Evolutionary conservation across 164 flowering plant species (phyloP).

Genomic region (Stephania cephalantha): DNA sequence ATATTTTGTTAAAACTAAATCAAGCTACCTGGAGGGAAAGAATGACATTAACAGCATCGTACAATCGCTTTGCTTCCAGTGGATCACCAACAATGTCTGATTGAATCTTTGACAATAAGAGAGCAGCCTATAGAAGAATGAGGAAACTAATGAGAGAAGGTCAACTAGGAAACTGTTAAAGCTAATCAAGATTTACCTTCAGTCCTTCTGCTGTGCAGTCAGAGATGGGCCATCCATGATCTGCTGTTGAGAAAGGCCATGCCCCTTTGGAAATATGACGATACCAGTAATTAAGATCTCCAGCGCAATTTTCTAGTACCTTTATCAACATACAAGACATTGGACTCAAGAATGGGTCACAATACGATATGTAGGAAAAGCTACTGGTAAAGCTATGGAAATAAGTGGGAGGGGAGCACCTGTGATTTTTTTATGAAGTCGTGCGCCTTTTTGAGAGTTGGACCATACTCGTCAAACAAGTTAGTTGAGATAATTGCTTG

Average conservation of each 20-base stretch:
- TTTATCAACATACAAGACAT: constrained; percentile 14
- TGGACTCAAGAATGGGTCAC: background rate
- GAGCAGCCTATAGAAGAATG: constrained; percentile 33
- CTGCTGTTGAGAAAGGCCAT: constrained; percentile 88
- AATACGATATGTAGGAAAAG: background rate
- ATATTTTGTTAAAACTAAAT: background rate
- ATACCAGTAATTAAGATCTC: constrained; percentile 56
- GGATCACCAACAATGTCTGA: constrained; percentile 47
- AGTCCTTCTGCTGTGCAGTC: constrained; percentile 89
- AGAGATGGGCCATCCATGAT: constrained; percentile 84
- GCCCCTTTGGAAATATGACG: constrained; percentile 90
- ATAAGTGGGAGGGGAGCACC: constrained; percentile 11
- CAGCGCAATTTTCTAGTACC: constrained; percentile 56
- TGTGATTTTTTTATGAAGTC: constrained; percentile 33
- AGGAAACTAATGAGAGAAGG: constrained; percentile 7
- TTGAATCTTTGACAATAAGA: constrained; percentile 37
- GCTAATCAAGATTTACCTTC: constrained; percentile 35
- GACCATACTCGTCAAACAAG: constrained; percentile 27
- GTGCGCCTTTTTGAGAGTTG: constrained; percentile 31
- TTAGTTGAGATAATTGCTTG: constrained; percentile 37
- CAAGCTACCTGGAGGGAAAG: constrained; percentile 64
- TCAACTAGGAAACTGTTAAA: background rate
- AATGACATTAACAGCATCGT: constrained; percentile 65
- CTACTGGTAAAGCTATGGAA: background rate
- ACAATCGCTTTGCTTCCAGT: constrained; percentile 30